Evolutionary conservation across 2,329 filamentous ascomycete genomes (phyloP), one percentile per base, ranked within the genome.

Genomic region (Truncatella angustata): DNA sequence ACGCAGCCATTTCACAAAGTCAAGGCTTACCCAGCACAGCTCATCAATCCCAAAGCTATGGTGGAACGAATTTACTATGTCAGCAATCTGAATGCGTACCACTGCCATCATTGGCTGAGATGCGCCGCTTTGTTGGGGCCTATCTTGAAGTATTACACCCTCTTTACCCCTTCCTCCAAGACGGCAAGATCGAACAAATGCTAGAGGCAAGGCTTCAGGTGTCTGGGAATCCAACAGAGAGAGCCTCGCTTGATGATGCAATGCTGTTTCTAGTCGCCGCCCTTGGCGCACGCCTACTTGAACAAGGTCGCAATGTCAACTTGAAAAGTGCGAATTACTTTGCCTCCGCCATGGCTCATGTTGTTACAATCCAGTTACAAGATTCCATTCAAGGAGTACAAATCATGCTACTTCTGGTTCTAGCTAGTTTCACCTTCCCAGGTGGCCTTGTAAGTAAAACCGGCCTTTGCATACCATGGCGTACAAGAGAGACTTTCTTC

Each of bases 81-180:
- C 3, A 28, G 5, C 32, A 24, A 16, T 23, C 32, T 11, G 12
- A 43, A 23, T 39, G 45, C 37, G 45, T 28, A 18, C n/a, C 45
- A 20, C 28, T 49, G 3, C 45, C 45, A 9, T 49, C 45, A 14
- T 14, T 49, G 14, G 45, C 49, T 1, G 60, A 60, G 14, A 50
- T 57, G 45, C 54, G 52, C 11, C 47, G 55, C 18, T 47, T 53
- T 11, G 53, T 53, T 16, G 55, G 53, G 30, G 53, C 50, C 5
- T 63, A 63, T 45, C 62, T 63, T n/a, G 59, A 59, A 10, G 61
- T 52, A 2, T 59, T 59, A 18, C 54, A 60, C 32, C 52, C 59
- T 16, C 56, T 59, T n/a, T 63, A 63, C 40, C 61, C 61, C 4
- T 63, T 63, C 44, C 53, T 63, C 23, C 51, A 63, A 26, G 56